Conservation (phyloP, 2,329 filamentous ascomycete genomes). For the Esteya vermicola region DNA sequence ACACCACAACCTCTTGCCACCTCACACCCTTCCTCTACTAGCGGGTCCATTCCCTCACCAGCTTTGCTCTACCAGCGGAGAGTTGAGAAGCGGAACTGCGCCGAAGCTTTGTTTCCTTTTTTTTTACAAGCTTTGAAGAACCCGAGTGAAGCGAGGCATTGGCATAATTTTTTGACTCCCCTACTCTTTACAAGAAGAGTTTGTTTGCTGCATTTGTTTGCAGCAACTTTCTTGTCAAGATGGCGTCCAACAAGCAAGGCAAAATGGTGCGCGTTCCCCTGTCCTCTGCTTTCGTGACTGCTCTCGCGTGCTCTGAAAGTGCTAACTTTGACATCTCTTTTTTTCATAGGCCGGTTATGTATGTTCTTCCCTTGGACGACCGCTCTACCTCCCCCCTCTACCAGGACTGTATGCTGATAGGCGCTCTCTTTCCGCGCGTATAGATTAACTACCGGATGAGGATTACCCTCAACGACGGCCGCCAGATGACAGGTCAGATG, state of each 20-base stretch:
- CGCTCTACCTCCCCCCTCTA: neutral
- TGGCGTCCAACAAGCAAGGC: constrained; percentile 80
- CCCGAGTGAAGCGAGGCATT: constrained; percentile 2
- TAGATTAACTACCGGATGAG: constrained; percentile 99
- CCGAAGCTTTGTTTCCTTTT: too few species aligned
- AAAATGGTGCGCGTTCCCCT: constrained; percentile 78
- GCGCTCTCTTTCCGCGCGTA: constrained; percentile 9
- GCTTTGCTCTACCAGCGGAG: constrained; percentile 1
- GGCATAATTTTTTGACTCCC: constrained; percentile 22
- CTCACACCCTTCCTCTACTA: constrained; percentile 5
- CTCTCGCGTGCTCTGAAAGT: neutral
- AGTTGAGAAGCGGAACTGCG: constrained; percentile 1
- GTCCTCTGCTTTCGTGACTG: constrained; percentile 12
- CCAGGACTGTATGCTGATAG: too few species aligned
- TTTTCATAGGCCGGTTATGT: constrained; percentile 51
- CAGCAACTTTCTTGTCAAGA: constrained; percentile 29
- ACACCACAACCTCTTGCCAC: too few species aligned
- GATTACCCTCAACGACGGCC: constrained; percentile 84
- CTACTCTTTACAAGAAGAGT: constrained; percentile 16
- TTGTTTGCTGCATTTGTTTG: constrained; percentile 14
- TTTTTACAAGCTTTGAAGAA: constrained; percentile 2
- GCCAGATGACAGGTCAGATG: constrained; percentile 97
- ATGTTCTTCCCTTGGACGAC: constrained; percentile 25
- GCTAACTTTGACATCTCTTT: neutral
- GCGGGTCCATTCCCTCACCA: constrained; percentile 1